Evolutionary conservation across 208 protist species (phyloP).

Genomic region (Balamuthia mandrillaris): DNA sequence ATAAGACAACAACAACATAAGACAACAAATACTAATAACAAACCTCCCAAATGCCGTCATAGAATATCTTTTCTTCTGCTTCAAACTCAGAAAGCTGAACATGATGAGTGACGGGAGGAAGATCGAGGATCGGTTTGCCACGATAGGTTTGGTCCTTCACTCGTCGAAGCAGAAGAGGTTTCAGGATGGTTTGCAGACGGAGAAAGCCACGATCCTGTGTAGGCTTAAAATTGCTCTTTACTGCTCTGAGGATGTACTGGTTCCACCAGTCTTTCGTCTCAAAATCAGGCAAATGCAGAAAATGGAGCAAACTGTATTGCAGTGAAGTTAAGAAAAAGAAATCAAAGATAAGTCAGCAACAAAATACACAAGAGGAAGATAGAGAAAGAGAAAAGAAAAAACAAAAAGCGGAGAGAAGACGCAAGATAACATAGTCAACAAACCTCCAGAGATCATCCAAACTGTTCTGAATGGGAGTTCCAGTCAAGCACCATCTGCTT

Average conservation of each 20-base stretch:
- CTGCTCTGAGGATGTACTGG: not conserved
- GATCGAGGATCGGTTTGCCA: constrained; percentile 5
- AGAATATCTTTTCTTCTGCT: not conserved
- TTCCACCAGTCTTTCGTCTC: constrained; percentile 6
- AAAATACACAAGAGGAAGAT: too few relatives aligned
- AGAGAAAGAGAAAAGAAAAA: too few relatives aligned
- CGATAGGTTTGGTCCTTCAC: not conserved
- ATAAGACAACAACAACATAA: not conserved
- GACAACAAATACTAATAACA: not conserved
- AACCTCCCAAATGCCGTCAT: not conserved
- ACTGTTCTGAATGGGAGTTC: constrained; percentile 76
- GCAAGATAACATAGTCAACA: not conserved
- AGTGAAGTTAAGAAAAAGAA: too few relatives aligned
- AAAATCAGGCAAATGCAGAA: constrained; percentile 50
- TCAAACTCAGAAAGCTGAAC: too few relatives aligned
- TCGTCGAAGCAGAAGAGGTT: not conserved
- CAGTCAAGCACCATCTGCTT: constrained; percentile 67
- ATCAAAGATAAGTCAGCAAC: not conserved
- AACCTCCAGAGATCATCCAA: constrained; percentile 58
- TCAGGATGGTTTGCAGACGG: not conserved
- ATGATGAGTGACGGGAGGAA: not conserved
- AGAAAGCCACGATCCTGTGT: constrained; percentile 37
- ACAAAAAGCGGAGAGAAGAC: not conserved
- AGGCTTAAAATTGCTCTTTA: constrained; percentile 2
- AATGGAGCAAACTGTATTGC: constrained; percentile 68